phyloP scores from a whole-genome alignment of 1,284 basidiomycete species.

The Cutaneotrichosporon dermatis region DNA sequence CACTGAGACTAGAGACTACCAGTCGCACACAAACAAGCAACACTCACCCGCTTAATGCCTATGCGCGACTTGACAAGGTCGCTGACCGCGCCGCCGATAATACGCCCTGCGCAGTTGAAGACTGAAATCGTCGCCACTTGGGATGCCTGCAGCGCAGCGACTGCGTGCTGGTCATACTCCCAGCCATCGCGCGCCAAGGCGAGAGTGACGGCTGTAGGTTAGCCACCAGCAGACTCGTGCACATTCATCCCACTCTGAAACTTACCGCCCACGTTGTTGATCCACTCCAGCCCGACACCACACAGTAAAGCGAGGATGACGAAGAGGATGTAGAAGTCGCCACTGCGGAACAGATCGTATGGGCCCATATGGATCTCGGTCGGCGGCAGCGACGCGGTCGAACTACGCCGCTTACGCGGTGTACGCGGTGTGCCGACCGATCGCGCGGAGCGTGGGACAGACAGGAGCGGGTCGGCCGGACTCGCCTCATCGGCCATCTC shows the following conservation, averaged over 20 bases:
- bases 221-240: neutral
- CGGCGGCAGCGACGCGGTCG: constrained; percentile 26
- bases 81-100: constrained; percentile 67
- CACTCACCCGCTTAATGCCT: constrained; percentile 55
- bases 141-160: constrained; percentile 71
- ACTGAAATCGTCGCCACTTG: constrained; percentile 82
- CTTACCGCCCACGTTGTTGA: constrained; percentile 77
- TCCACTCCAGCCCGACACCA: constrained; percentile 87
- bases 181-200: constrained; percentile 68
- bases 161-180: constrained; percentile 61
- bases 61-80: constrained; percentile 64
- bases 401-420: constrained; percentile 12
- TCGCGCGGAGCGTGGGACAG: neutral
- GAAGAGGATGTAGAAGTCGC: constrained; percentile 73
- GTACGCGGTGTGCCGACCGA: neutral
- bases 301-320: constrained; percentile 66
- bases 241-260: neutral
- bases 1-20: too few species aligned
- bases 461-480: neutral
- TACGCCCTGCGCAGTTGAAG: constrained; percentile 75
- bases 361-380: constrained; percentile 27
- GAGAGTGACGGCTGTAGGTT: constrained; percentile 62
- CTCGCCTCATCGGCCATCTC: neutral
- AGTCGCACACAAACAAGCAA: too few species aligned
- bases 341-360: constrained; percentile 33